These are phyloP conservation scores for Colletotrichum sp. DNA, from an alignment of 2,329 filamentous ascomycete species.

Conservation along the genomic window DNA sequence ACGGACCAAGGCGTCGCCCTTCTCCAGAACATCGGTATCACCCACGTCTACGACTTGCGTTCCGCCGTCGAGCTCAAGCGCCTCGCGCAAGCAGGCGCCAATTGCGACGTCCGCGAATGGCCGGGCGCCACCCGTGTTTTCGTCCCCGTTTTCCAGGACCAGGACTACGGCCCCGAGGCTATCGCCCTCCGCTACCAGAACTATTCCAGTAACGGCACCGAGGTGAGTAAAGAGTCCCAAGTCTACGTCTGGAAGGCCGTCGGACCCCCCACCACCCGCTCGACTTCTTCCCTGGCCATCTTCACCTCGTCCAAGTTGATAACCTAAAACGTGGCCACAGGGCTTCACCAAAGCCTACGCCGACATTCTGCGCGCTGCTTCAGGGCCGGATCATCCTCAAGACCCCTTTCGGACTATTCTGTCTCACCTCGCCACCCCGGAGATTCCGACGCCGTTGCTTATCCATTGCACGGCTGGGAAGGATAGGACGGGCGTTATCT, in stretches of 20 bases:
- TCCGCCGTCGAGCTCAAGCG: conserved; percentile 63
- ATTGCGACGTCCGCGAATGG: conserved; percentile 32
- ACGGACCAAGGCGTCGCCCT: conserved; percentile 56
- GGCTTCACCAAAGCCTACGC: conserved; percentile 70
- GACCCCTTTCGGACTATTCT: conserved; percentile 57
- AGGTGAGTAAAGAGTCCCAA: conserved; percentile 22
- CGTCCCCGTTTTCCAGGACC: conserved; percentile 67
- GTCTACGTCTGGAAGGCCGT: neutral
- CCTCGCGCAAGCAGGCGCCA: conserved; percentile 25
- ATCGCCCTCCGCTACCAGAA: conserved; percentile 64
- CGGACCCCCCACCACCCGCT: neutral
- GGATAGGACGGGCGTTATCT: conserved; percentile 75
- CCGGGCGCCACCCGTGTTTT: conserved; percentile 56
- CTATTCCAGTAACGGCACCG: conserved; percentile 60
- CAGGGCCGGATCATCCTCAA: conserved; percentile 26
- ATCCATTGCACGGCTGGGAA: conserved; percentile 81
- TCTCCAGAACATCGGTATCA: conserved; percentile 63
- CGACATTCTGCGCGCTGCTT: conserved; percentile 61
- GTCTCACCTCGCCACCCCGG: conserved; percentile 52
- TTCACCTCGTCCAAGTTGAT: neutral
- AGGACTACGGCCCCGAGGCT: conserved; percentile 66
- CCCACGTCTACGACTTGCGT: conserved; percentile 71
- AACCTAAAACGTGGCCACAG: conserved; percentile 27
- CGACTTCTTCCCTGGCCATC: neutral
- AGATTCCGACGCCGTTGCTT: conserved; percentile 55